These are phyloP conservation scores for Bryopsis sp. DNA, from an alignment of 139 green algal species.

Conservation along the genomic window DNA sequence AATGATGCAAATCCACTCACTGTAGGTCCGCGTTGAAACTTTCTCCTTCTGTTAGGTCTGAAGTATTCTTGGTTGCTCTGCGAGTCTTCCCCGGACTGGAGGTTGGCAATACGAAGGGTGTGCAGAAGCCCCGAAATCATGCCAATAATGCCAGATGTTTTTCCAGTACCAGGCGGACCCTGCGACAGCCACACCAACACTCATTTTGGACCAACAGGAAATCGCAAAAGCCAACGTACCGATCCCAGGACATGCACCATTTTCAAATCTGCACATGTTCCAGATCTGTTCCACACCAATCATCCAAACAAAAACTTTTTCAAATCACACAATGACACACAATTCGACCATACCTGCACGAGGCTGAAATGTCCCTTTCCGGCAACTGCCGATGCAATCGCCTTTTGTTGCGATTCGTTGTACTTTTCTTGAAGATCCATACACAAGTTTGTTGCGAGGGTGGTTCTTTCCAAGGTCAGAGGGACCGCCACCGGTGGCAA, in stretches of 20 bases:
- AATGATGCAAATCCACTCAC: too few species aligned
- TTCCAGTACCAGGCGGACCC: conserved; percentile 60
- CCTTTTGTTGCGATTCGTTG: conserved; percentile 52
- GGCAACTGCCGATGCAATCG: conserved; percentile 31
- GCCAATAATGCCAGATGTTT: conserved; percentile 47
- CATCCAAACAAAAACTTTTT: too few species aligned
- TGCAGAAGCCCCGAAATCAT: conserved; percentile 51
- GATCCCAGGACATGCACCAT: too few species aligned
- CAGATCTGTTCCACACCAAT: too few species aligned
- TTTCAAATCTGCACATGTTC: too few species aligned
- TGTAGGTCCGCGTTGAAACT: too few species aligned
- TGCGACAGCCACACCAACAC: conserved; percentile 23
- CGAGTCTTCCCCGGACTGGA: too few species aligned
- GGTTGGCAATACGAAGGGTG: too few species aligned
- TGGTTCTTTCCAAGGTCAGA: background rate
- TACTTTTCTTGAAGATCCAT: conserved; percentile 27
- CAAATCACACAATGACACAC: too few species aligned
- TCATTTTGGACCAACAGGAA: background rate
- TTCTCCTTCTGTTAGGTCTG: too few species aligned
- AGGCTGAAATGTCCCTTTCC: conserved; percentile 23
- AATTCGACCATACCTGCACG: conserved; percentile 26
- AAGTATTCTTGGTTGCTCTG: too few species aligned
- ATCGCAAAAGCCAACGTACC: background rate
- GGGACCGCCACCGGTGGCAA: background rate
- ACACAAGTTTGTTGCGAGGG: conserved; percentile 22